Base-by-base conservation (phyloP, 495 filamentous ascomycete species). In the Bombardia bombarda region DNA sequence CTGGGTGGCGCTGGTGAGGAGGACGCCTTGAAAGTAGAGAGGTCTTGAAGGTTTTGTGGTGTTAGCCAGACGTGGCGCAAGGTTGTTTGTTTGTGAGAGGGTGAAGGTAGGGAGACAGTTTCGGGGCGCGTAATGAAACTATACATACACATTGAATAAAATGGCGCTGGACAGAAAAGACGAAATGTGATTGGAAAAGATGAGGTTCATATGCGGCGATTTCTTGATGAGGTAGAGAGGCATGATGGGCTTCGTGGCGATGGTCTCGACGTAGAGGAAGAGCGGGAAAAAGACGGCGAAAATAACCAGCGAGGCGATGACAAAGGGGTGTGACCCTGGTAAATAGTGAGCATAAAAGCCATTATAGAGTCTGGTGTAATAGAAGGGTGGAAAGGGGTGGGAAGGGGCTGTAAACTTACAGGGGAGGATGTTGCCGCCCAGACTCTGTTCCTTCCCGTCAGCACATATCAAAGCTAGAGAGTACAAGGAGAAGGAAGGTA, bases 11-110 rank as follows among this genome's bases (percentile, higher is more conserved):
- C 67, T 74, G 10, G 83, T 78, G 31, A 87, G 73, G 49, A 85
- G 80, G 35, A 88, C 84, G 22, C 80, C 83, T 60, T 88, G 84
- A 64, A 89, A 90, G 66, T 80, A 90, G 17, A 90, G 65, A 0
- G 84, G 85, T 13, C 62, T 67, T 41, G 41, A 13, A 34, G 25
- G 37, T 14, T 49, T 18, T n/a, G n/a, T n/a, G n/a, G n/a, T n/a
- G n/a, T n/a, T n/a, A n/a, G n/a, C n/a, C n/a, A n/a, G n/a, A n/a
- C n/a, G n/a, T n/a, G n/a, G n/a, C n/a, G n/a, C n/a, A n/a, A n/a
- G n/a, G 36, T 14, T 10, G 20, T 38, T 51, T 47, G 41, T 35
- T 33, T 24, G 7, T 19, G 17, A 9, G 38, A 28, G n/a, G 34
- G 6, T 7, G 25, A 21, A 9, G 28, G 20, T 30, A 8, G 19